Base-by-base conservation (phyloP, 2,329 filamentous ascomycete genomes). In the Drechslerella stenobrocha region DNA sequence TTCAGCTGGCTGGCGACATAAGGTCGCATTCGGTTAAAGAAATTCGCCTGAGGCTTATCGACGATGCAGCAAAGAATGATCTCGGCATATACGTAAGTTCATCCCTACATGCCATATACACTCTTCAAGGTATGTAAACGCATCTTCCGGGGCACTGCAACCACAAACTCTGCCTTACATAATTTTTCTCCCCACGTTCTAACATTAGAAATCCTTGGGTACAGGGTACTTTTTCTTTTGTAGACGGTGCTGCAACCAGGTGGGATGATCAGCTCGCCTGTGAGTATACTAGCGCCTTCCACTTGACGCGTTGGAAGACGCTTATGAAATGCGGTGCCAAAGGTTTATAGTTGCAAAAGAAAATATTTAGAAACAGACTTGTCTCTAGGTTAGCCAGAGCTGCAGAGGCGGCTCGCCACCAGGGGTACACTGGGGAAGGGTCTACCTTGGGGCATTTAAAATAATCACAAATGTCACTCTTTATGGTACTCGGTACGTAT, bases 181-280 rank as follows among this genome's bases (percentile, higher is more conserved):
- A 32, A 50, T 47, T 42, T 23, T 46, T 51, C 35, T 60, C n/a
- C n/a, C n/a, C n/a, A 59, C 55, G 52, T 60, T 59, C 63, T 67
- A 67, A 60, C 63, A 67, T 67, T 67, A 67, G 63, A 59, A 67
- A 60, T 50, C 23, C 22, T 11, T 45, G 26, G 60, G 59, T 64
- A 50, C 48, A 67, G 18, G 22, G 22, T 42, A 18, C 8, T 42
- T 13, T 50, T 55, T 55, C 22, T 64, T 26, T 9, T 57, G 35
- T 24, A 3, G 9, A 56, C 26, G 50, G 22, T 50, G 50, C 63
- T 59, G 55, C 63, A 55, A 66, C 63, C 47, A 30, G 50, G 51
- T 51, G 50, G 40, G 18, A 20, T 56, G 55, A 67, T 67, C 63
- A 55, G 48, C 63, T 67, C 50, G 63, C 50, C n/a, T n/a, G n/a